A percentile compares a stretch with the other conserved stretches of the same genome.
These are phyloP conservation scores for Prunus mongolica DNA, from an alignment of 306 rosid species.

Conservation along the genomic window DNA sequence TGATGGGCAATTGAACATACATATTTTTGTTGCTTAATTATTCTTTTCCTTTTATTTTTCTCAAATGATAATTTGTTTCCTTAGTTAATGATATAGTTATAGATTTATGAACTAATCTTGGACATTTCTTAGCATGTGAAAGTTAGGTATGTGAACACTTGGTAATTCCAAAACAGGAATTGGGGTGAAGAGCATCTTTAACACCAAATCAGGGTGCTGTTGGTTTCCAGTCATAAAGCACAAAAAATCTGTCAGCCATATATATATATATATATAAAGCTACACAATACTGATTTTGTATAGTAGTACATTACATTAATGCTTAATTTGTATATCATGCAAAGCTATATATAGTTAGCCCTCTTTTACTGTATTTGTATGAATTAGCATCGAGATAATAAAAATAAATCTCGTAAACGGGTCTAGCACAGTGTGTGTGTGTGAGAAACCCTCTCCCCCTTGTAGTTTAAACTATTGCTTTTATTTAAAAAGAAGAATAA, in stretches of 20 bases:
- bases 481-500: no score
- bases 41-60: background rate
- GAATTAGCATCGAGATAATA: no score
- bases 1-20: background rate
- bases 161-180: background rate
- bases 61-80: background rate
- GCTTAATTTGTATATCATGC: background rate
- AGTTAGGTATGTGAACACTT: background rate
- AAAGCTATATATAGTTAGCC: no score
- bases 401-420: no score
- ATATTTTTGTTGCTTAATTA: background rate
- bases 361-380: no score
- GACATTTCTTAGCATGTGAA: background rate
- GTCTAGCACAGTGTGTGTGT: no score
- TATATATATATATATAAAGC: no score
- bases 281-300: no score
- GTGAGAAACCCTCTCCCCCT: no score
- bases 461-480: no score
- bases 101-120: background rate
- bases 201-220: background rate
- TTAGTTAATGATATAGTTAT: background rate
- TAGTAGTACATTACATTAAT: background rate
- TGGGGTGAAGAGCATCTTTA: background rate
- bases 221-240: background rate
- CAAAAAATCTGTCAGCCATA: background rate